Evolutionary conservation across 371 early-diverging fungal species (phyloP).

Genomic region (Mortierella sp.): DNA sequence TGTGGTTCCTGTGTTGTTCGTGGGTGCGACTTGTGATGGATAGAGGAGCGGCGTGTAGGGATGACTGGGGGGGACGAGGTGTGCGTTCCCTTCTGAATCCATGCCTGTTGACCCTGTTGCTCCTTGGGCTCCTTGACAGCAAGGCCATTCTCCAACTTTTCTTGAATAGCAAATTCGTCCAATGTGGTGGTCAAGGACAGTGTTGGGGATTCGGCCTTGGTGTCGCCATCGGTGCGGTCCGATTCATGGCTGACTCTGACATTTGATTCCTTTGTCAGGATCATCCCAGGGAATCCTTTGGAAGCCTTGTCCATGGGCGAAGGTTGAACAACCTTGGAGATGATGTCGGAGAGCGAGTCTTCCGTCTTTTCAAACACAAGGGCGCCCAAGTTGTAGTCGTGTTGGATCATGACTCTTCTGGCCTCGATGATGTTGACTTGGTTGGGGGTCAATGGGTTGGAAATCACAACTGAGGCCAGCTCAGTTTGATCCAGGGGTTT

Average conservation of each 20-base stretch:
- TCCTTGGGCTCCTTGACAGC: not conserved
- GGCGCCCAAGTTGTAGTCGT: constrained; percentile 6
- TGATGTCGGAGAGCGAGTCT: constrained; percentile 40
- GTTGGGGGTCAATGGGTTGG: too few species aligned
- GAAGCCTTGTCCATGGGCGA: not conserved
- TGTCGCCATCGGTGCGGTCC: not conserved
- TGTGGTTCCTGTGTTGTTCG: not conserved
- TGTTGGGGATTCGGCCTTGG: not conserved
- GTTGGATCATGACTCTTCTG: constrained; percentile 16
- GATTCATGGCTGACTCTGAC: not conserved
- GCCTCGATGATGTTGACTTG: constrained; percentile 4
- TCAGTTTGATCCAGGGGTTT: not conserved
- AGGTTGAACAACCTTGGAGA: constrained; percentile 22
- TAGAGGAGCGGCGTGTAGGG: constrained; percentile 6
- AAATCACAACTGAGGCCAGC: too few species aligned
- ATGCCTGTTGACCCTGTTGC: not conserved
- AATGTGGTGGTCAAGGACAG: constrained; percentile 1
- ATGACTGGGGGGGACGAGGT: not conserved
- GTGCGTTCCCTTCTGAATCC: not conserved
- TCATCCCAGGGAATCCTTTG: not conserved
- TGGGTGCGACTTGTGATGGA: not conserved
- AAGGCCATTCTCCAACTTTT: not conserved
- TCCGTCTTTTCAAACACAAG: constrained; percentile 2
- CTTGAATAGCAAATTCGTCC: not conserved
- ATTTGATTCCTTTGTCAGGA: not conserved